These are phyloP conservation scores for Zychaea mexicana DNA, from an alignment of 371 early-diverging fungal species.

Conservation along the genomic window DNA sequence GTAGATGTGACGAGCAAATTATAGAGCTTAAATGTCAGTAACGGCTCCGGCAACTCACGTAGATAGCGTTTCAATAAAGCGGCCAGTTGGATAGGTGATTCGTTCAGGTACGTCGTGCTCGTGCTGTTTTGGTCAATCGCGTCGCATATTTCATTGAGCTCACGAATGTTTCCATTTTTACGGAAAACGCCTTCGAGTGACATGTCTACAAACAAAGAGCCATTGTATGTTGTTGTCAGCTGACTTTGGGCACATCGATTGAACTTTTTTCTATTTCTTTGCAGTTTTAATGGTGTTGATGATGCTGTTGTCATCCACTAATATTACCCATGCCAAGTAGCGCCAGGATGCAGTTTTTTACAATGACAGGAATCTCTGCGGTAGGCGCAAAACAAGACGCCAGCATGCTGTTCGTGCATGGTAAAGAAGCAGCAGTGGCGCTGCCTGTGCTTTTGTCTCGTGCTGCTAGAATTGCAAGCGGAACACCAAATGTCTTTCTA, in stretches of 20 bases:
- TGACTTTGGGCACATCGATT: not conserved
- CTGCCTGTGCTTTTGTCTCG: constrained; percentile 57
- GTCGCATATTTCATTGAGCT: constrained; percentile 79
- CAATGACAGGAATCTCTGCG: constrained; percentile 78
- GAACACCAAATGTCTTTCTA: constrained; percentile 49
- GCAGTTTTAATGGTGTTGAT: no score
- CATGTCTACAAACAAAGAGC: no score
- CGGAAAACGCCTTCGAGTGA: constrained; percentile 94
- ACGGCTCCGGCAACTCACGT: constrained; percentile 94
- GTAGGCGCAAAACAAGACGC: constrained; percentile 33
- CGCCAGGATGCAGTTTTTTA: constrained; percentile 77
- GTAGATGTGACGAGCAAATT: constrained; percentile 73
- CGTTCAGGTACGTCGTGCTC: constrained; percentile 19
- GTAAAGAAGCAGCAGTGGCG: not conserved
- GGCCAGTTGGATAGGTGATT: constrained; percentile 89
- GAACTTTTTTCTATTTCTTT: no score
- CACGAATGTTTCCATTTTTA: constrained; percentile 95
- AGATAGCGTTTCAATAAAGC: constrained; percentile 93
- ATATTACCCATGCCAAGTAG: constrained; percentile 74
- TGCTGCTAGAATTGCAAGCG: constrained; percentile 23
- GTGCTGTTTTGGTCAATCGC: constrained; percentile 44
- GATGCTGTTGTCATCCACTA: no score
- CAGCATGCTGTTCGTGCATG: constrained; percentile 52
- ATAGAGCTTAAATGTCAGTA: constrained; percentile 86
- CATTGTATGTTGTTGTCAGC: not conserved